Conservation (phyloP, 2,329 filamentous ascomycete species). For the Aspergillus sp. region DNA sequence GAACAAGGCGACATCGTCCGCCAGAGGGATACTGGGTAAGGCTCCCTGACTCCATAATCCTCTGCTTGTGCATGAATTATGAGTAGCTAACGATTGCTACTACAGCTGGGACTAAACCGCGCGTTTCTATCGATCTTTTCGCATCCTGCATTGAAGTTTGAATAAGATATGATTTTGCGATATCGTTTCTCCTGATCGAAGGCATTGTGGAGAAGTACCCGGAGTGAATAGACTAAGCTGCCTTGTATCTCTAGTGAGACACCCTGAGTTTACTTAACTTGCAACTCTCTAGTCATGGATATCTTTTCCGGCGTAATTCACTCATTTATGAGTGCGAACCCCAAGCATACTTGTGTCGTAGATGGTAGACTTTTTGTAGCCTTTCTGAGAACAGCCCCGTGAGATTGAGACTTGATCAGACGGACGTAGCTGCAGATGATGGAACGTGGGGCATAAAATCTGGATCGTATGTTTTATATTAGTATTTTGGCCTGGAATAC, state of each 20-base stretch:
- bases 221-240: conserved; percentile 8
- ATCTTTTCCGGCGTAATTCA: conserved; percentile 2
- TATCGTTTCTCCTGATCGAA: background rate
- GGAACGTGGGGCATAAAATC: no score
- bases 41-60: background rate
- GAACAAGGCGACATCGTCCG: conserved; percentile 60
- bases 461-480: no score
- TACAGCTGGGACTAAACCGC: conserved; percentile 24
- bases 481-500: no score
- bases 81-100: conserved; percentile 6
- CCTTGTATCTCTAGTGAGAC: conserved; percentile 16
- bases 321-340: conserved; percentile 1
- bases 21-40: conserved; percentile 71
- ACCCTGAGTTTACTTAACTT: conserved; percentile 8
- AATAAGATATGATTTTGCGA: background rate
- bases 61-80: conserved; percentile 2
- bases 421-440: no score
- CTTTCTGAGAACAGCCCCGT: no score
- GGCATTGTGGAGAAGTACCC: background rate
- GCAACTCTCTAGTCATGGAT: background rate
- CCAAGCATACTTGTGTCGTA: background rate
- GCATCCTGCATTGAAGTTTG: background rate
- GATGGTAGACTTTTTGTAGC: background rate
- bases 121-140: background rate
- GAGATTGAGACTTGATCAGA: no score